Evolutionary conservation across 2,329 filamentous ascomycete genomes (phyloP).

Genomic region (Furcasterigmium furcatum): DNA sequence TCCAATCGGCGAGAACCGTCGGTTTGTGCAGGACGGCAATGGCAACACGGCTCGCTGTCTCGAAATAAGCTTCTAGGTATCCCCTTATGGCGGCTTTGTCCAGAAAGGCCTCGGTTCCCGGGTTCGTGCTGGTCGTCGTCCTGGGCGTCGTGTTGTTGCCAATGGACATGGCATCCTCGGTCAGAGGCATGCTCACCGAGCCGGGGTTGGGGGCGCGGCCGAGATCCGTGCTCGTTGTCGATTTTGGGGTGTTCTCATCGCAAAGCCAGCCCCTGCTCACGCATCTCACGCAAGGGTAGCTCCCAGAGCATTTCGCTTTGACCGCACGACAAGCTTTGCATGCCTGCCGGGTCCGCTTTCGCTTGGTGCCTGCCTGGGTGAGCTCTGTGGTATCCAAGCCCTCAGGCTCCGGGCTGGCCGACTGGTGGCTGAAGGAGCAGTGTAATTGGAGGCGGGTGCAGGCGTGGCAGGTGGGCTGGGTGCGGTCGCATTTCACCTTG

Average conservation of each 20-base stretch:
- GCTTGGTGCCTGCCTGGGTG: constrained; percentile 22
- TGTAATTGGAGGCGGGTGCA: constrained; percentile 1
- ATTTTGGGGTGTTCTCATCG: not conserved
- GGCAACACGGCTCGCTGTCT: constrained; percentile 6
- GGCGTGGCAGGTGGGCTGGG: not conserved
- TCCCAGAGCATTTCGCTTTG: constrained; percentile 31
- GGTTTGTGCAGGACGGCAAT: constrained; percentile 17
- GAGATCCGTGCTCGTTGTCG: not conserved
- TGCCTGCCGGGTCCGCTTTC: constrained; percentile 19
- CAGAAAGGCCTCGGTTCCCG: not conserved
- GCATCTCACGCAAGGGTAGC: not conserved
- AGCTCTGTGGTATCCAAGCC: constrained; percentile 3
- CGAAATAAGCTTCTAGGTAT: constrained; percentile 18
- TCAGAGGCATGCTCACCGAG: not conserved
- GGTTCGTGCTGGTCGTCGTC: not conserved
- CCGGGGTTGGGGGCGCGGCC: too few relatives aligned
- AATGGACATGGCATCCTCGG: not conserved
- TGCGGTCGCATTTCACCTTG: constrained; percentile 10
- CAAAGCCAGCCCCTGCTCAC: not conserved
- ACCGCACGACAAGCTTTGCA: constrained; percentile 27
- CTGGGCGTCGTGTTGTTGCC: not conserved
- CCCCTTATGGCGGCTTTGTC: not conserved
- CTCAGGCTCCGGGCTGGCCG: not conserved
- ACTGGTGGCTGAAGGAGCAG: not conserved
- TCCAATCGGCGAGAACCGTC: constrained; percentile 19